Evolutionary conservation across 495 filamentous ascomycete species (phyloP), one percentile per base, ranked within the genome.

Genomic region (Neurospora sp.): DNA sequence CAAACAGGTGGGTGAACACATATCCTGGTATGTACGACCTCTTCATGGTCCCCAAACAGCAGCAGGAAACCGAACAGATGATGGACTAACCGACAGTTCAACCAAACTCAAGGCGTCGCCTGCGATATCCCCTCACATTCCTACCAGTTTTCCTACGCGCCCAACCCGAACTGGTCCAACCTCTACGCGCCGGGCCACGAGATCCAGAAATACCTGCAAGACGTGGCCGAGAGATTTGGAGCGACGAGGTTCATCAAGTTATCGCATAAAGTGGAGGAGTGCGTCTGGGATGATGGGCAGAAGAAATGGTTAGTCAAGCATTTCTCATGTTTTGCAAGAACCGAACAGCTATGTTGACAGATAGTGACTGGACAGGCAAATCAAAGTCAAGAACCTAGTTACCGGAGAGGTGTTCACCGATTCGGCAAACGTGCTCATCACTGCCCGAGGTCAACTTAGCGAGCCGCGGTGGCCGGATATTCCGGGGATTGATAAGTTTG

Each of bases 71-170:
- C n/a, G 41, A 10, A 46, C 35, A 1, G 1, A 73, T 7, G 14
- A 5, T 16, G 9, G 16, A n/a, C 69, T 41, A 39, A 74, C 62
- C 73, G 70, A 73, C 9, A 54, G 27, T 35, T 5, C 35, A 35
- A 35, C 35, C 35, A 5, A 35, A 35, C 35, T 35, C 35, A 5
- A 79, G 83, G 84, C 5, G 78, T 83, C 37, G 84, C 84, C 59
- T 85, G 83, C 72, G 84, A 85, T 54, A 81, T 85, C 18, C 83
- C 80, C 31, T 81, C 84, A n/a, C 83, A 85, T 48, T 85, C 84
- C 7, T 93, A 92, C 79, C 90, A 88, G 73, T 92, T 88, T 76
- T 87, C 88, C 5, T 92, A 92, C 74, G 90, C 89, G 39, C 89
- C 90, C 14, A 90, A 90, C 38, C 83, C 88, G 11, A 79, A 86